phyloP scores from a whole-genome alignment of 768 basidiomycete genomes.

The Pleurotus citrinopileatus region DNA sequence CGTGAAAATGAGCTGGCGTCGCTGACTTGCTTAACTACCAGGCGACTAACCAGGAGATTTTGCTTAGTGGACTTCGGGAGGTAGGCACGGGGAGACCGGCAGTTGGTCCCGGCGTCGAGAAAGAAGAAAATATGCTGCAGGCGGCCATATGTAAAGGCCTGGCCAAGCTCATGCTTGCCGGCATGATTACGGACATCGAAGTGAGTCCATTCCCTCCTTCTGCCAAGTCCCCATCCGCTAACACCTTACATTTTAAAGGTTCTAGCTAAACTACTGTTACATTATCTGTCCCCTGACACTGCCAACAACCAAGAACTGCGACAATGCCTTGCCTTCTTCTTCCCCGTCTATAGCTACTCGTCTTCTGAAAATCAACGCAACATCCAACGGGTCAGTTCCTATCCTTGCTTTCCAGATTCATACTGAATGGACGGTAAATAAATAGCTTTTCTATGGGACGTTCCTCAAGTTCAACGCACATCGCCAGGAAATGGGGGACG shows the following conservation, averaged over 20 bases:
- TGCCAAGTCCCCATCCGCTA: conserved; percentile 36
- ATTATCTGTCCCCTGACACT: conserved; percentile 81
- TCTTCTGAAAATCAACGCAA: conserved; percentile 66
- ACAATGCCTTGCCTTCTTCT: conserved; percentile 85
- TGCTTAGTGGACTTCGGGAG: too few relatives aligned
- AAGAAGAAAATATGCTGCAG: conserved; percentile 53
- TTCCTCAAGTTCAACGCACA: conserved; percentile 48
- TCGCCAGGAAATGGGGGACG: conserved; percentile 50
- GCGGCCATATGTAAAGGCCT: conserved; percentile 76
- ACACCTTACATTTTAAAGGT: conserved; percentile 42
- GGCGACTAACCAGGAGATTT: too few relatives aligned
- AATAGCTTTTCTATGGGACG: conserved; percentile 53
- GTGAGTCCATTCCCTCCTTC: conserved; percentile 32
- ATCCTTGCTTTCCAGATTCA: not conserved
- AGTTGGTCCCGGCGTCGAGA: too few relatives aligned
- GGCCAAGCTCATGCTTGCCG: conserved; percentile 81
- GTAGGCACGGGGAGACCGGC: too few relatives aligned
- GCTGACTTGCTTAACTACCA: too few relatives aligned
- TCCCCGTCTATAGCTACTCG: conserved; percentile 86
- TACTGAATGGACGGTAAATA: too few relatives aligned
- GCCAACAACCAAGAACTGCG: conserved; percentile 77
- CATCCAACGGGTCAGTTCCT: conserved; percentile 55
- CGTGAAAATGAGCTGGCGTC: too few relatives aligned
- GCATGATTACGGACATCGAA: conserved; percentile 68
- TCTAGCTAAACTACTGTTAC: conserved; percentile 33